Evolutionary conservation across 2,329 filamentous ascomycete species (phyloP).

Genomic region (Dothistroma septosporum): DNA sequence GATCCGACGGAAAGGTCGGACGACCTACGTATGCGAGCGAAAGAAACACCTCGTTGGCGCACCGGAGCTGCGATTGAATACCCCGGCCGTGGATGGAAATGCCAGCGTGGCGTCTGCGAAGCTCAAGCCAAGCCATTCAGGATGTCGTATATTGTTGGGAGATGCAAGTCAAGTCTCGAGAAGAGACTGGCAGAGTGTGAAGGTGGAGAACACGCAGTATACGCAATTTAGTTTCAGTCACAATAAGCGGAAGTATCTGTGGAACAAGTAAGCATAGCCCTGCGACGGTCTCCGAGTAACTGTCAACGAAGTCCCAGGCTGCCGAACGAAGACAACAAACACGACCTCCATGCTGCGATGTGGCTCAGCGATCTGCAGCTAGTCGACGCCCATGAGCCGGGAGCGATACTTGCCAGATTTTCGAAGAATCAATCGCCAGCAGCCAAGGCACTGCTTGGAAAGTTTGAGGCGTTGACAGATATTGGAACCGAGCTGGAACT

Average conservation of each 20-base stretch:
- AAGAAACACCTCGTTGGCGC: not conserved
- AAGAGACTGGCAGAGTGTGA: not conserved
- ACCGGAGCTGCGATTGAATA: not conserved
- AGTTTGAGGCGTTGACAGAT: not conserved
- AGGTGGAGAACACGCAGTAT: not conserved
- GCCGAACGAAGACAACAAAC: not conserved
- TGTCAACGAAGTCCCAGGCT: not conserved
- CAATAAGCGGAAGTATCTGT: not conserved
- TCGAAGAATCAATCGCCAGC: not conserved
- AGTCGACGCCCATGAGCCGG: not conserved
- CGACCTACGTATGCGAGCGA: not conserved
- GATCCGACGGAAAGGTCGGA: constrained; percentile 8
- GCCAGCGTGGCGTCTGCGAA: constrained; percentile 1
- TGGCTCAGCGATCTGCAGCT: not conserved
- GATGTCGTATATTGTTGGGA: constrained; percentile 1
- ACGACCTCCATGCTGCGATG: not conserved
- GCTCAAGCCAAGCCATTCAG: not conserved
- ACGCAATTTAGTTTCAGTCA: not conserved
- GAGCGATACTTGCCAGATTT: not conserved
- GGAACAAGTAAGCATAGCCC: not conserved
- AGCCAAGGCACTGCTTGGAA: not conserved
- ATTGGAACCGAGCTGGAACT: not conserved
- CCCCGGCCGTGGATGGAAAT: not conserved
- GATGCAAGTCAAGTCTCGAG: not conserved
- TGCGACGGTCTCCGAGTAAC: not conserved